Conservation (phyloP, 257 asterid genomes). For the Solanum bulbocastanum region DNA sequence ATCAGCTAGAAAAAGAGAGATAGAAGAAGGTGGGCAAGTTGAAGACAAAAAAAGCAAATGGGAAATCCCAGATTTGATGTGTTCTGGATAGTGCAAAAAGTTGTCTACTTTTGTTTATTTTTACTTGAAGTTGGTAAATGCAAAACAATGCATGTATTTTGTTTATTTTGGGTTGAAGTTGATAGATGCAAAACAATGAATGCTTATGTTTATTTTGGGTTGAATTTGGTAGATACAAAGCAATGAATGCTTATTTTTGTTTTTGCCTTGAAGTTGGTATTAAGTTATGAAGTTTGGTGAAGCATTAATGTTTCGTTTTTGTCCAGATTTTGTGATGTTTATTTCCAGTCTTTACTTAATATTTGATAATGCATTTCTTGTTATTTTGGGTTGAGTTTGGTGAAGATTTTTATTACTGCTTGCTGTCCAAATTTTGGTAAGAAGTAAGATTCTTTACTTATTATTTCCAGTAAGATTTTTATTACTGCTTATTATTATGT, state of each 20-base stretch:
- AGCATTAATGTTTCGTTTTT: background rate
- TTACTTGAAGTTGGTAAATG: background rate
- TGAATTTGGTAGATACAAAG: no score
- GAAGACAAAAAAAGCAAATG: background rate
- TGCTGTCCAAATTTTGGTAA: no score
- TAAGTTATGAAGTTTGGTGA: background rate
- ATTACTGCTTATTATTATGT: no score
- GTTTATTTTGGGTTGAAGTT: background rate
- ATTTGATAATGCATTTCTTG: no score
- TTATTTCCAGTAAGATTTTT: no score
- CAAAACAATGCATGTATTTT: background rate
- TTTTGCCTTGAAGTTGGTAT: background rate
- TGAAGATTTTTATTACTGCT: no score
- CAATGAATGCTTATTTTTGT: no score
- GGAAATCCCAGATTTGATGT: background rate
- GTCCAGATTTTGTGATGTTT: no score
- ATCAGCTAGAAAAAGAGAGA: background rate
- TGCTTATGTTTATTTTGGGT: background rate
- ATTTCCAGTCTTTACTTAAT: no score
- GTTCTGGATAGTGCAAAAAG: background rate
- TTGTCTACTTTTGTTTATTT: background rate
- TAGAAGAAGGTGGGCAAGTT: background rate
- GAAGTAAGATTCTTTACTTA: no score
- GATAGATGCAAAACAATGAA: background rate
- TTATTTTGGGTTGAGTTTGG: no score